Conservation (phyloP, 1,139 yeast species). For the Yamadazyma buinensis region DNA sequence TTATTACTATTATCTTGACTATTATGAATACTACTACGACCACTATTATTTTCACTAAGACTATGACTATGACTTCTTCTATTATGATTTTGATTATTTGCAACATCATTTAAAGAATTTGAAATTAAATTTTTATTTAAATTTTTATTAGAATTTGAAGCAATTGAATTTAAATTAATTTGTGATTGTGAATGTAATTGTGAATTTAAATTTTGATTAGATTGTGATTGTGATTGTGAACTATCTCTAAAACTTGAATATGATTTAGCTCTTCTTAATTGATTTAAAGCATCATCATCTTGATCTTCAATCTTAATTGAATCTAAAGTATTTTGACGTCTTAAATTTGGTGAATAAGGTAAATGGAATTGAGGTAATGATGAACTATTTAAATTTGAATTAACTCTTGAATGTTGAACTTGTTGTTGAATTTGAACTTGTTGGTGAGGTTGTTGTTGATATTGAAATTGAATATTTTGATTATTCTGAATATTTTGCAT, state of each 20-base stretch:
- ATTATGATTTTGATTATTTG: not conserved
- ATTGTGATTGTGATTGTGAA: no score
- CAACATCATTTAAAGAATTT: not conserved
- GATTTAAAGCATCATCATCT: conserved; percentile 45
- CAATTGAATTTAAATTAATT: not conserved
- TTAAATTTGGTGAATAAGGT: conserved; percentile 13
- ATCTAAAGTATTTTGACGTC: conserved; percentile 25
- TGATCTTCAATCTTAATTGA: conserved; percentile 37
- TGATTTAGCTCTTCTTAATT: conserved; percentile 38
- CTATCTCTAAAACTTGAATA: conserved; percentile 1
- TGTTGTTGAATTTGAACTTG: not conserved
- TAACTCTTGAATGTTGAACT: not conserved
- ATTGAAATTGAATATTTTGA: not conserved
- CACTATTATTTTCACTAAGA: not conserved
- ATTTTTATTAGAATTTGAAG: not conserved
- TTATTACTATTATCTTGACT: not conserved
- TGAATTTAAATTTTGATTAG: no score
- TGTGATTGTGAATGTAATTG: not conserved
- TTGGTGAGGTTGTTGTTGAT: not conserved
- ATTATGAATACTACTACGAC: conserved; percentile 1
- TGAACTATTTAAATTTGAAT: conserved; percentile 3
- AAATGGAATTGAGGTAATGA: conserved; percentile 7
- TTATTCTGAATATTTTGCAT: not conserved
- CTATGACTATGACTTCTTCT: not conserved
- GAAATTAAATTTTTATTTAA: not conserved